phyloP scores from a whole-genome alignment of 139 green algal species.

The Chlorella sorokiniana region DNA sequence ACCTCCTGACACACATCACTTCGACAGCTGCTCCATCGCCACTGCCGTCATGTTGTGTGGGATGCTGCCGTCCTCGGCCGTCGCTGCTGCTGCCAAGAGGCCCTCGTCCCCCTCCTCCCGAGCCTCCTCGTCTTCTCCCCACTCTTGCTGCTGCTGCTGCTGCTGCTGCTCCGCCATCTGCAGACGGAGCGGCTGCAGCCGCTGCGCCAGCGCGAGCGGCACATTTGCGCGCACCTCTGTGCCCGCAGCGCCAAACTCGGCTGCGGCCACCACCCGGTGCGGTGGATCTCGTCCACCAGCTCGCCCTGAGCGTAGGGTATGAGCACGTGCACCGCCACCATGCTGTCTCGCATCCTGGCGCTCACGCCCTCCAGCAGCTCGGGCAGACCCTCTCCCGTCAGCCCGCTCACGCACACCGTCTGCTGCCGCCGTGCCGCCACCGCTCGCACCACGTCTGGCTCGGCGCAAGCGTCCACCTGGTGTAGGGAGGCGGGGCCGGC shows the following conservation, averaged over 20 bases:
- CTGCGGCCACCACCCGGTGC: constrained; percentile 39
- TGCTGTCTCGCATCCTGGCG: constrained; percentile 50
- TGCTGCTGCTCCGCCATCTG: neutral
- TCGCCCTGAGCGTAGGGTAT: constrained; percentile 56
- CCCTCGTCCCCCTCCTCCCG: neutral
- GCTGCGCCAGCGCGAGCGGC: constrained; percentile 42
- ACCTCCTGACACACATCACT: too few species aligned
- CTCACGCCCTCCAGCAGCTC: constrained; percentile 69
- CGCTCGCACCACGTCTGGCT: constrained; percentile 62
- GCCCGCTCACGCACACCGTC: constrained; percentile 62
- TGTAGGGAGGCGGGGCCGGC: neutral
- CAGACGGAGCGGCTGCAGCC: constrained; percentile 20
- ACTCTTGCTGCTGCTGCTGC: neutral
- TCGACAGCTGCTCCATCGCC: too few species aligned
- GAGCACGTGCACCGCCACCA: constrained; percentile 49
- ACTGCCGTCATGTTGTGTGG: too few species aligned
- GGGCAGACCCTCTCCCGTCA: constrained; percentile 76
- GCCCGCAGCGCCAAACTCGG: constrained; percentile 44
- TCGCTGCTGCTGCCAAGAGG: neutral
- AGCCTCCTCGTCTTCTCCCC: neutral
- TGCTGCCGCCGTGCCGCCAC: constrained; percentile 40
- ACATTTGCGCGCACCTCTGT: constrained; percentile 47
- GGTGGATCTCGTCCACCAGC: constrained; percentile 49
- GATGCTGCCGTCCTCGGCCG: neutral
- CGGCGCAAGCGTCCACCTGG: constrained; percentile 64